Base-by-base conservation (phyloP, 768 basidiomycete species). In the Inosperma sp. region DNA sequence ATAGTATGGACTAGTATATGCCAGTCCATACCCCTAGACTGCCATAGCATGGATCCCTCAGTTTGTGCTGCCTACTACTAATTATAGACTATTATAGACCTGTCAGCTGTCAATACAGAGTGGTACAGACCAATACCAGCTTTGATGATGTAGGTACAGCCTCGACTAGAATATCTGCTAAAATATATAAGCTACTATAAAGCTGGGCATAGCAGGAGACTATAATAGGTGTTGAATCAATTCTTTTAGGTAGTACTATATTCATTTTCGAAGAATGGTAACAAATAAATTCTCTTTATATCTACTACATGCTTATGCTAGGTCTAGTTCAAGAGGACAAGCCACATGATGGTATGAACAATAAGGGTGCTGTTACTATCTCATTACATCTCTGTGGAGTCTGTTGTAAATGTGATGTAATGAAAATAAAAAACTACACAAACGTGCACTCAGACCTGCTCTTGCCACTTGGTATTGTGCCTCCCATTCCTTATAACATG, bases 111-210 rank as follows among this genome's bases (percentile, higher is more conserved):
- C n/a, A n/a, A n/a, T n/a, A n/a, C n/a, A n/a, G n/a, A n/a, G n/a
- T 40, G 21, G 37, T 16, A 22, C 19, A 40, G 13, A 40, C 22
- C 39, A 17, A 25, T 40, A 23, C 41, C 25, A 27, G 21, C 41
- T 42, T 14, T 27, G 29, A 4, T 26, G 41, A 16, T 42, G 16
- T 30, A 31, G 43, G 17, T 44, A 44, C 29, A 44, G 29, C 22
- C 43, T 44, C 33, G 9, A 31, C 43, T 44, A 44, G 19, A 13
- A 17, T 43, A 26, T 8, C 16, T 29, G 26, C 41, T 27, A 29
- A 43, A 29, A 19, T 43, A 19, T 17, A 44, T 44, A 21, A 44
- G 33, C 29, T 44, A 44, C 42, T 19, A 29, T 43, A 17, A 43
- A 43, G 22, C 6, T 43, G 9, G 42, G 42, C 19, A 26, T 2